These are phyloP conservation scores for Ottelia alismoides DNA, from an alignment of 106 monocot genomes.

Conservation along the genomic window DNA sequence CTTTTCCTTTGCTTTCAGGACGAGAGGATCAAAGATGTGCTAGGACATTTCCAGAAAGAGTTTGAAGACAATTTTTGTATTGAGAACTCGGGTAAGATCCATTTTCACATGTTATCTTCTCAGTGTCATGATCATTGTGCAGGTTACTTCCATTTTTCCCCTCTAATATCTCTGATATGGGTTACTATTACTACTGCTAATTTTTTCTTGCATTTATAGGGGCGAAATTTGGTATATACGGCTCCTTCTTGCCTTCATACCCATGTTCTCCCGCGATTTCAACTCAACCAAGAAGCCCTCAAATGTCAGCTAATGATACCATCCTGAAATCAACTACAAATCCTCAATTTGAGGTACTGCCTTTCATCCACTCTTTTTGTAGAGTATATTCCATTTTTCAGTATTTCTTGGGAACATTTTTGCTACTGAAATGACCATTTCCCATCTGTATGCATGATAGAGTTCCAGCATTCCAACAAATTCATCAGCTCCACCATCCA, in stretches of 20 bases:
- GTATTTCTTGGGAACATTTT: background rate
- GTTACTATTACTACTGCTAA: too few species aligned
- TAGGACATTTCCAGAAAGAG: too few species aligned
- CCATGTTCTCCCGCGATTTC: constrained; percentile 53
- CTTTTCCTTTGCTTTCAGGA: too few species aligned
- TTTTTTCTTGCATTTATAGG: constrained; percentile 41
- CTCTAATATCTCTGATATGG: too few species aligned
- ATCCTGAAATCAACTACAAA: constrained; percentile 35
- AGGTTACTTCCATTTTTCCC: too few species aligned
- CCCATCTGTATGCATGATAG: constrained; percentile 2
- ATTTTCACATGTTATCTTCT: too few species aligned
- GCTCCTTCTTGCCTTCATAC: constrained; percentile 80
- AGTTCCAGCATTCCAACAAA: constrained; percentile 18
- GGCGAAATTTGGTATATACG: constrained; percentile 82
- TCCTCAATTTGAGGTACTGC: constrained; percentile 39
- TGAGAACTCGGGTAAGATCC: too few species aligned
- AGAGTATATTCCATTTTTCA: too few species aligned
- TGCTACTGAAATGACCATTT: background rate
- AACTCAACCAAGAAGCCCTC: constrained; percentile 53
- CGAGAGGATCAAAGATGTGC: too few species aligned
- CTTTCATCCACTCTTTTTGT: too few species aligned
- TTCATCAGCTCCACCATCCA: constrained; percentile 26
- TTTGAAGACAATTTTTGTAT: too few species aligned
- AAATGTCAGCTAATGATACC: constrained; percentile 13
- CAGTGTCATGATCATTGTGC: too few species aligned